A percentile compares a stretch with the other conserved stretches of the same genome.
phyloP scores from a whole-genome alignment of 2,329 filamentous ascomycete genomes.

The Venturia aucupariae region DNA sequence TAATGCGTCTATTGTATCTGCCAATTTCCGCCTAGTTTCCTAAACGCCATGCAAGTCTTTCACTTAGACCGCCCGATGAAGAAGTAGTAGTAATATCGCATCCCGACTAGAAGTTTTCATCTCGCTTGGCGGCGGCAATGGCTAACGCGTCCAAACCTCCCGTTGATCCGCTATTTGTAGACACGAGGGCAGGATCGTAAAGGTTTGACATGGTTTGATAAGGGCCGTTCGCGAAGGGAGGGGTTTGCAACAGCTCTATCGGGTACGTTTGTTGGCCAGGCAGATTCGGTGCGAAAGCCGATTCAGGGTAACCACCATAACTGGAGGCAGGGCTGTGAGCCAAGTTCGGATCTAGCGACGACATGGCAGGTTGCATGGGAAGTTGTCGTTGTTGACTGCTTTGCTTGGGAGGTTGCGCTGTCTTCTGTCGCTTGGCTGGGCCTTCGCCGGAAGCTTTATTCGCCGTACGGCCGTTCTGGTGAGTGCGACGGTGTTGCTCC shows the following conservation, averaged over 20 bases:
- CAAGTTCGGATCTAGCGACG: slow-evolving; percentile 12
- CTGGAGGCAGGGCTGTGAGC: slow-evolving; percentile 14
- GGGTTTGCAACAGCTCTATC: background rate
- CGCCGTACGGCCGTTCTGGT: slow-evolving; percentile 46
- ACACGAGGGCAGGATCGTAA: slow-evolving; percentile 11
- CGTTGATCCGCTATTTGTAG: background rate
- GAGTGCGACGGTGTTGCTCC: slow-evolving; percentile 75
- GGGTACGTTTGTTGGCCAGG: slow-evolving; percentile 9
- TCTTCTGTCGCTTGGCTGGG: slow-evolving; percentile 9
- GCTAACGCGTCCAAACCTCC: slow-evolving; percentile 14
- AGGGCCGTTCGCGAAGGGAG: slow-evolving; percentile 4
- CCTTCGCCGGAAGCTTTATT: slow-evolving; percentile 21
- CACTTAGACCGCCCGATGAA: background rate
- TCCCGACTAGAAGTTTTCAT: slow-evolving; percentile 6
- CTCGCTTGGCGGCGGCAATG: slow-evolving; percentile 14
- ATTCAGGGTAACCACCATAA: slow-evolving; percentile 8
- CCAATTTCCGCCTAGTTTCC: background rate
- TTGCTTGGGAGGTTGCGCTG: background rate
- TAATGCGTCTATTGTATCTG: background rate
- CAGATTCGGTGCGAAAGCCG: background rate
- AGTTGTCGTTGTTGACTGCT: background rate
- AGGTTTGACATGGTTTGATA: background rate
- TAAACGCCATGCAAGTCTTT: slow-evolving; percentile 2
- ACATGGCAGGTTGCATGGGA: slow-evolving; percentile 5
- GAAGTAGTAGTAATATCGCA: background rate